Evolutionary conservation across 768 basidiomycete genomes (phyloP).

Genomic region (Hericium erinaceus): DNA sequence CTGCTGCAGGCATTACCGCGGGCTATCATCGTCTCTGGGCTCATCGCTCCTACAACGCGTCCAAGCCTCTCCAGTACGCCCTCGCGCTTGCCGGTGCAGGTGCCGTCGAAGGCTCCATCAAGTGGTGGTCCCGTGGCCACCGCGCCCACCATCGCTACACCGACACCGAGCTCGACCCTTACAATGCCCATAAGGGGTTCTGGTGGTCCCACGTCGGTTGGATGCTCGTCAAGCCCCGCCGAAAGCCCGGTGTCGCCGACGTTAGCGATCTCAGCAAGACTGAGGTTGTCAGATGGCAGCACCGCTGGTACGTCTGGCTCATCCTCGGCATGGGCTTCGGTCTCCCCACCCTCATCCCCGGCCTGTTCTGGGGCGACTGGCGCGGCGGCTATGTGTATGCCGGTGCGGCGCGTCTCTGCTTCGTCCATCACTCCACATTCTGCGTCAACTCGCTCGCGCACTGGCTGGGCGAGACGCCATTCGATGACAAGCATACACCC

Average conservation of each 20-base stretch:
- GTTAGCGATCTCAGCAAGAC: constrained; percentile 79
- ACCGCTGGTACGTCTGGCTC: constrained; percentile 64
- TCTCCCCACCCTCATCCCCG: constrained; percentile 71
- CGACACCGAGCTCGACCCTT: constrained; percentile 94
- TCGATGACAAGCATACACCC: constrained; percentile 93
- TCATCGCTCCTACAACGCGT: constrained; percentile 91
- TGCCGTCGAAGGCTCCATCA: constrained; percentile 93
- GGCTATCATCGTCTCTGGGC: constrained; percentile 98
- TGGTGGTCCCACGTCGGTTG: constrained; percentile 83
- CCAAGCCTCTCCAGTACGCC: constrained; percentile 72
- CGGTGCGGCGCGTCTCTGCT: constrained; percentile 64
- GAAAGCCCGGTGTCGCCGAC: constrained; percentile 85
- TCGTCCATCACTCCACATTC: constrained; percentile 94
- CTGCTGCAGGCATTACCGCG: constrained; percentile 61
- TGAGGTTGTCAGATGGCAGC: constrained; percentile 79
- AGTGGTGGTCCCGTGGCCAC: constrained; percentile 98
- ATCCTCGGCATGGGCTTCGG: constrained; percentile 63
- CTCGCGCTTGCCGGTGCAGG: constrained; percentile 84
- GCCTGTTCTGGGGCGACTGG: constrained; percentile 79
- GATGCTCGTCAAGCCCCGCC: constrained; percentile 89
- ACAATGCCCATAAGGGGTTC: constrained; percentile 86
- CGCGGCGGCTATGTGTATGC: constrained; percentile 82
- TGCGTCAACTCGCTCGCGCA: constrained; percentile 96
- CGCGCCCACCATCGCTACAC: constrained; percentile 97
- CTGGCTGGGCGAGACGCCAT: constrained; percentile 89